Evolutionary conservation across 177 flowering plant species (phyloP).

Genomic region (Vitis hybrid): DNA sequence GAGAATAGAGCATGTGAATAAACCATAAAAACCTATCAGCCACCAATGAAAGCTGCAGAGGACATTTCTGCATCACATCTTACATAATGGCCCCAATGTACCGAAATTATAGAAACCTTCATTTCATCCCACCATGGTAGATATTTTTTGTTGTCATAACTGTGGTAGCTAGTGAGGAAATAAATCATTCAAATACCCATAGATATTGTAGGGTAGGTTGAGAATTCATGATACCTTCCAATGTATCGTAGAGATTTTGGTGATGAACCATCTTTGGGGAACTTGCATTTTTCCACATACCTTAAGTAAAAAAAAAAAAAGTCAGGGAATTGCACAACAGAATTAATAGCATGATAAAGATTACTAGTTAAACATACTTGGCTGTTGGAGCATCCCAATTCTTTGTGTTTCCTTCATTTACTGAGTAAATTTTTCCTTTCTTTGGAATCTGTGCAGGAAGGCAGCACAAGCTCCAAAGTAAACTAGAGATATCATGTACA

Average conservation of each 20-base stretch:
- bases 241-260: constrained; percentile 92
- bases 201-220: neutral
- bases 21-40: neutral
- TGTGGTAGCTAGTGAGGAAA: neutral
- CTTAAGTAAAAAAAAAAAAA: constrained; percentile 30
- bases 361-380: constrained; percentile 44
- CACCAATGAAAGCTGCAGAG: neutral
- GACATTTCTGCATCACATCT: neutral
- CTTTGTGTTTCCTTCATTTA: constrained; percentile 98
- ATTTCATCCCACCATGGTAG: neutral
- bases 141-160: neutral
- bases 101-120: neutral
- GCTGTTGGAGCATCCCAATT: constrained; percentile 96
- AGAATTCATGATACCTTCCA: constrained; percentile 60
- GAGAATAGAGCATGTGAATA: neutral
- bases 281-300: constrained; percentile 90
- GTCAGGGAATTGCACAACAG: constrained; percentile 6
- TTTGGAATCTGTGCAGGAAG: constrained; percentile 70
- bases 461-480: neutral
- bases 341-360: neutral
- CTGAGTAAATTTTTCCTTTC: constrained; percentile 96
- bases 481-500: neutral
- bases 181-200: neutral
- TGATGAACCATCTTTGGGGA: constrained; percentile 79
- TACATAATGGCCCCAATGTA: neutral